A percentile compares a stretch with the other conserved stretches of the same genome.
Conservation (phyloP, 495 filamentous ascomycete species). For the Tuber indicum region DNA sequence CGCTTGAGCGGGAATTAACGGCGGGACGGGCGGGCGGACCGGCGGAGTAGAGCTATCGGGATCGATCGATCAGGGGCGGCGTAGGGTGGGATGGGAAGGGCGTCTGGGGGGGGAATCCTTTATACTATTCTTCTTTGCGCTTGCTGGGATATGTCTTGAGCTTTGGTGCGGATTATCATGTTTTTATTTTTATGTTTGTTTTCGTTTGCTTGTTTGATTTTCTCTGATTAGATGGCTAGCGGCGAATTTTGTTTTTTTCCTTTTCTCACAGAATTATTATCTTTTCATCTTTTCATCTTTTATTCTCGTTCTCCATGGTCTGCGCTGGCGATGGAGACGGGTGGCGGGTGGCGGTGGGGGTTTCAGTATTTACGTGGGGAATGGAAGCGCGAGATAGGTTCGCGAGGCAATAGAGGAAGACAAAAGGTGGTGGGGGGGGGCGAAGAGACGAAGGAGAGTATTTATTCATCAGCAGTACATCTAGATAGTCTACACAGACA, state of each 20-base stretch:
- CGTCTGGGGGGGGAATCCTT: not conserved
- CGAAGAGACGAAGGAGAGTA: not conserved
- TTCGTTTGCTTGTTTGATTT: not conserved
- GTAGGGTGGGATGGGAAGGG: not conserved
- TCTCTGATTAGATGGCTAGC: slow-evolving; percentile 1
- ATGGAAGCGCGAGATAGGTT: not conserved
- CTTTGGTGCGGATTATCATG: not conserved
- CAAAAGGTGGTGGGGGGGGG: not conserved
- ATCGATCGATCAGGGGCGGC: not conserved
- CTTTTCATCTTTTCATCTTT: not conserved
- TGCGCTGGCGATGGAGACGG: not conserved
- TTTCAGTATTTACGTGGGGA: not conserved
- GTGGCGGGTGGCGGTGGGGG: not conserved
- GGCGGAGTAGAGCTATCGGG: not conserved
- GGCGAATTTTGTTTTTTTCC: not conserved
- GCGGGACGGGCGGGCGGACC: not conserved
- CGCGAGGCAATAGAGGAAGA: not conserved
- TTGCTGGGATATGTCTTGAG: not conserved
- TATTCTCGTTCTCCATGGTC: not conserved
- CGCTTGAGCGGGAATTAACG: not conserved
- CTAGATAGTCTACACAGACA: no score
- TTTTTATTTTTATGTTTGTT: not conserved
- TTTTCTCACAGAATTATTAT: not conserved
- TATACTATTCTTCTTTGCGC: not conserved
- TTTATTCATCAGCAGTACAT: no score